phyloP scores from a whole-genome alignment of 2,329 filamentous ascomycete species.

The Didymella arachidicola region DNA sequence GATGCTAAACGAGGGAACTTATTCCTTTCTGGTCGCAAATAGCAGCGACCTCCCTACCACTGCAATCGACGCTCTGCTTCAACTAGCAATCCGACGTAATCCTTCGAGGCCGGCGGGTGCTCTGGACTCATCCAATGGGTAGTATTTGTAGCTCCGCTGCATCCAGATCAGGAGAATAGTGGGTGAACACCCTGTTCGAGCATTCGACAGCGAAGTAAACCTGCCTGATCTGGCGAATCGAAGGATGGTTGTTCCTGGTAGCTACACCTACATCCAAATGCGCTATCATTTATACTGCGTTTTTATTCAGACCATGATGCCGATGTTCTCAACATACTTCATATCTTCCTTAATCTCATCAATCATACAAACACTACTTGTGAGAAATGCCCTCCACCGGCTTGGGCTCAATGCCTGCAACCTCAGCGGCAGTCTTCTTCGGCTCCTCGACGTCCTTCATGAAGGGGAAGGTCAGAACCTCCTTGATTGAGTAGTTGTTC shows the following conservation, averaged over 20 bases:
- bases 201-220: not conserved
- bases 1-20: conserved; percentile 3
- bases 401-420: conserved; percentile 65
- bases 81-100: not conserved
- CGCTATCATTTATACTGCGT: too few relatives aligned
- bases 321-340: too few relatives aligned
- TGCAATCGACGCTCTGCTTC: conserved; percentile 2
- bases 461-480: conserved; percentile 95
- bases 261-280: too few relatives aligned
- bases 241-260: not conserved
- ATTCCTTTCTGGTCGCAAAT: not conserved
- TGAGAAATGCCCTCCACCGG: conserved; percentile 66
- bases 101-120: not conserved
- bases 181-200: not conserved
- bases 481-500: conserved; percentile 84
- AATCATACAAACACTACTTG: conserved; percentile 21
- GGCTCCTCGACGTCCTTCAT: conserved; percentile 76
- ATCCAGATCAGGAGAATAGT: not conserved
- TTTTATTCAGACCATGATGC: too few relatives aligned
- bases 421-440: conserved; percentile 69
- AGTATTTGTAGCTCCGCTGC: not conserved
- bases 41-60: conserved; percentile 3
- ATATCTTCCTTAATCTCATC: too few relatives aligned
- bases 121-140: not conserved
- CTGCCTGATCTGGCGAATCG: not conserved